Evolutionary conservation across 83 land plant species (phyloP).

Genomic region (Picea mariana): DNA sequence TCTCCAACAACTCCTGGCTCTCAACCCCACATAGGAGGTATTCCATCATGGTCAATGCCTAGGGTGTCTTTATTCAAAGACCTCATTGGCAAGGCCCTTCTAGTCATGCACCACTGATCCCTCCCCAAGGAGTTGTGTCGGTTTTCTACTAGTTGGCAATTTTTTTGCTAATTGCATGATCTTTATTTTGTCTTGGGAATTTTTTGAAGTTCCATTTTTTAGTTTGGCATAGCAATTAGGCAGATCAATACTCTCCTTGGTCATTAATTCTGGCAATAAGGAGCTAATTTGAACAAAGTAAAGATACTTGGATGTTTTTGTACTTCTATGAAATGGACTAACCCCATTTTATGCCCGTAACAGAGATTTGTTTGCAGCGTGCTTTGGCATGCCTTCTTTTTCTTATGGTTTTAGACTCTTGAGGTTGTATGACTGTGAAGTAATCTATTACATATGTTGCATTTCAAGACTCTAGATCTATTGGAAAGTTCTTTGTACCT

Average conservation of each 20-base stretch:
- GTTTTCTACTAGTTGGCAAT: conserved; percentile 12
- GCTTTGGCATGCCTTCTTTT: too few species aligned
- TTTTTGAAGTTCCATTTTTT: neutral
- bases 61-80: conserved; percentile 58
- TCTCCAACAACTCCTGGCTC: too few species aligned
- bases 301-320: neutral
- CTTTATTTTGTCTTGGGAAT: neutral
- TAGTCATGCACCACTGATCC: too few species aligned
- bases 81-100: too few species aligned
- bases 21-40: too few species aligned
- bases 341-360: neutral
- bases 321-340: neutral
- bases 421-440: too few species aligned
- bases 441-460: too few species aligned
- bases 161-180: neutral
- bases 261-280: neutral
- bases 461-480: too few species aligned
- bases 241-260: neutral
- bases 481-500: too few species aligned
- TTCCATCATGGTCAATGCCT: conserved; percentile 76
- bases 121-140: conserved; percentile 71
- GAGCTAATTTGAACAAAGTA: neutral
- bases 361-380: neutral
- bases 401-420: too few species aligned
- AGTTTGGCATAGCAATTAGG: neutral